These are phyloP conservation scores for Ophiocytium majus DNA, from an alignment of 352 stramenopile genomes.

Conservation along the genomic window DNA sequence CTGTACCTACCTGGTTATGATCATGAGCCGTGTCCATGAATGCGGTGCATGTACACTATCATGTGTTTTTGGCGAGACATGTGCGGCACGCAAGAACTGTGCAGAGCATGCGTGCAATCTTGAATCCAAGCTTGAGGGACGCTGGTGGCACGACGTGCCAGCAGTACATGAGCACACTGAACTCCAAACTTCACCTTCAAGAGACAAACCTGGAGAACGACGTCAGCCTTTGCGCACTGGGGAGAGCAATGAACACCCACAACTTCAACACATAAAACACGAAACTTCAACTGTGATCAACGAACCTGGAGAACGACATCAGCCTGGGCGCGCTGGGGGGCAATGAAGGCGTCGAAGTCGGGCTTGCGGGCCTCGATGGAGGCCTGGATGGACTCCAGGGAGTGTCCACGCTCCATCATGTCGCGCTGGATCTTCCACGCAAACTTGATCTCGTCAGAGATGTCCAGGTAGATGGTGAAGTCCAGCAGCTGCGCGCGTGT, in stretches of 20 bases:
- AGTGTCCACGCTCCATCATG: slow-evolving; percentile 78
- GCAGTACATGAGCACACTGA: too few species aligned
- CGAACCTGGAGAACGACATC: slow-evolving; percentile 70
- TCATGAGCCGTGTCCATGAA: too few species aligned
- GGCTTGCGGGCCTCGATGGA: slow-evolving; percentile 78
- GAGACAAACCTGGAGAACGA: slow-evolving; percentile 68
- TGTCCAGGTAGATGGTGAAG: slow-evolving; percentile 80
- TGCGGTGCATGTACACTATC: too few species aligned
- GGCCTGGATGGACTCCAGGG: slow-evolving; percentile 74
- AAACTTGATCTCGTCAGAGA: slow-evolving; percentile 77
- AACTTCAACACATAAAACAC: too few species aligned
- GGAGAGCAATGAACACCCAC: slow-evolving; percentile 78
- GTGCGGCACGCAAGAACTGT: too few species aligned
- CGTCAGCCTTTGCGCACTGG: slow-evolving; percentile 70
- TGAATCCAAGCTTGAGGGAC: too few species aligned
- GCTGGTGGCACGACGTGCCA: too few species aligned
- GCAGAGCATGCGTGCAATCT: too few species aligned
- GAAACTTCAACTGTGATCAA: not conserved
- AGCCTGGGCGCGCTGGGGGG: slow-evolving; percentile 69
- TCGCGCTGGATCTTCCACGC: slow-evolving; percentile 82
- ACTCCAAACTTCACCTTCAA: not conserved
- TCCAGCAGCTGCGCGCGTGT: slow-evolving; percentile 77
- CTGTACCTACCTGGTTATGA: too few species aligned
- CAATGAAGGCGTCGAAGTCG: slow-evolving; percentile 77
- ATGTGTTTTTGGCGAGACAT: too few species aligned